phyloP scores from a whole-genome alignment of 2,329 filamentous ascomycete species.

The Ophiostoma tasmaniense region DNA sequence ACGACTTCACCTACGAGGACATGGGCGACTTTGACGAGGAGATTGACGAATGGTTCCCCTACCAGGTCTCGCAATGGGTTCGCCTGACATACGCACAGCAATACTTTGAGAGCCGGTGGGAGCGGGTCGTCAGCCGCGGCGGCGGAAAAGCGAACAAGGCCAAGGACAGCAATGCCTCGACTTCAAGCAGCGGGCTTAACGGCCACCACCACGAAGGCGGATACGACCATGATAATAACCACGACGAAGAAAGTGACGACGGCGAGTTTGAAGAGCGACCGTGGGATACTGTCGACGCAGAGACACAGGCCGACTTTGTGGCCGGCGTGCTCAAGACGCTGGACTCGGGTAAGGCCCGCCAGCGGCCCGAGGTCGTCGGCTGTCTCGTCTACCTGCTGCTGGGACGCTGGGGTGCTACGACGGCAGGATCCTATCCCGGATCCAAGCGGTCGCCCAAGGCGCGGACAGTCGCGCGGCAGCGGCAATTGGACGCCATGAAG shows the following conservation, averaged over 20 bases:
- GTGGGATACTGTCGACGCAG: conserved; percentile 59
- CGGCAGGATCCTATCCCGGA: conserved; percentile 37
- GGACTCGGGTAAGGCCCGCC: conserved; percentile 30
- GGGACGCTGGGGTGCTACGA: conserved; percentile 63
- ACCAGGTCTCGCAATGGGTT: conserved; percentile 76
- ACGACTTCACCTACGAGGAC: conserved; percentile 79
- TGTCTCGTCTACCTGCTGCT: conserved; percentile 54
- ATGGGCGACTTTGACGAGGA: conserved; percentile 71
- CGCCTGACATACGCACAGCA: conserved; percentile 67
- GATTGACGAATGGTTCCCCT: conserved; percentile 95
- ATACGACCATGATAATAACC: conserved; percentile 16
- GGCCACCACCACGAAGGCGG: neutral
- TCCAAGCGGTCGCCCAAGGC: conserved; percentile 33
- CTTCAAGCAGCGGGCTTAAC: neutral
- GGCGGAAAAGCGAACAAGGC: conserved; percentile 24
- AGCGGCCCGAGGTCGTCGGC: conserved; percentile 46
- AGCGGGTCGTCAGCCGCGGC: conserved; percentile 36
- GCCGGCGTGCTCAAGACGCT: conserved; percentile 39
- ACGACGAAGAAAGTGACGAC: conserved; percentile 26
- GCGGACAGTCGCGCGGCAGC: conserved; percentile 44
- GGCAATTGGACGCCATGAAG: conserved; percentile 53
- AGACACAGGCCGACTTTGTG: conserved; percentile 50
- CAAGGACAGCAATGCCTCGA: conserved; percentile 23
- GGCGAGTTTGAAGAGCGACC: conserved; percentile 24
- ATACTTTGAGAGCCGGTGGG: conserved; percentile 71